Percentiles rank a stretch among this genome's conserved stretches.
These are phyloP conservation scores for Kandelia obovata DNA, from an alignment of 345 rosid species.

Conservation along the genomic window DNA sequence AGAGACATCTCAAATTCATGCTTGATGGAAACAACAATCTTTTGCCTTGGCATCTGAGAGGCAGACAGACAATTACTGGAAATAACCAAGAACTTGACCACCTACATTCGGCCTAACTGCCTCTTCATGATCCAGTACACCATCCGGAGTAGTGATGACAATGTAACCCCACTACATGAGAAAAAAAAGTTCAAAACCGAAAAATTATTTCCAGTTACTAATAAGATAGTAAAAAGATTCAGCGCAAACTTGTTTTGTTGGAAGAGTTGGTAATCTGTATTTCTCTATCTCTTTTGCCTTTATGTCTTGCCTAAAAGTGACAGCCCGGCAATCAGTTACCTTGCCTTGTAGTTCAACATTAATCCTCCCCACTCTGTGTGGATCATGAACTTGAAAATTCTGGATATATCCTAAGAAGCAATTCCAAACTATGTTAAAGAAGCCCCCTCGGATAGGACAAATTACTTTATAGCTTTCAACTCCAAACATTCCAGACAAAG, in stretches of 20 bases:
- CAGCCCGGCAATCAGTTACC: slow-evolving; percentile 76
- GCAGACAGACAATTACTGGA: slow-evolving; percentile 41
- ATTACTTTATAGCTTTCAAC: too few species aligned
- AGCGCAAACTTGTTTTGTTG: slow-evolving; percentile 70
- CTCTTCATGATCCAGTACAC: slow-evolving; percentile 92
- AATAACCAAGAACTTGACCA: slow-evolving; percentile 91
- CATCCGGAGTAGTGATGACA: slow-evolving; percentile 85
- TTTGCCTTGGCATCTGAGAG: neutral
- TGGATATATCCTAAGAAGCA: slow-evolving; percentile 64
- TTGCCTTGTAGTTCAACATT: slow-evolving; percentile 85
- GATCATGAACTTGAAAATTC: slow-evolving; percentile 68
- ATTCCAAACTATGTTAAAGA: slow-evolving; percentile 2
- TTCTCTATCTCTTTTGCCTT: slow-evolving; percentile 65
- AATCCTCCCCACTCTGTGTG: slow-evolving; percentile 84
- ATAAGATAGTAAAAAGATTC: too few species aligned
- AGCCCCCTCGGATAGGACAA: too few species aligned
- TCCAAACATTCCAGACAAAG: too few species aligned
- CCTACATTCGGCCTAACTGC: slow-evolving; percentile 73
- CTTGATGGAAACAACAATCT: neutral
- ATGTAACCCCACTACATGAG: slow-evolving; percentile 84
- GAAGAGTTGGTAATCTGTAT: slow-evolving; percentile 65
- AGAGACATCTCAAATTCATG: too few species aligned
- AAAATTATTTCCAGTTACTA: too few species aligned
- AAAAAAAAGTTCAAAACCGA: neutral
- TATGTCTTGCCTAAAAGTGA: slow-evolving; percentile 83